phyloP scores from a whole-genome alignment of 163 green algal species.

The Chlamydomonas reinhardtii region DNA sequence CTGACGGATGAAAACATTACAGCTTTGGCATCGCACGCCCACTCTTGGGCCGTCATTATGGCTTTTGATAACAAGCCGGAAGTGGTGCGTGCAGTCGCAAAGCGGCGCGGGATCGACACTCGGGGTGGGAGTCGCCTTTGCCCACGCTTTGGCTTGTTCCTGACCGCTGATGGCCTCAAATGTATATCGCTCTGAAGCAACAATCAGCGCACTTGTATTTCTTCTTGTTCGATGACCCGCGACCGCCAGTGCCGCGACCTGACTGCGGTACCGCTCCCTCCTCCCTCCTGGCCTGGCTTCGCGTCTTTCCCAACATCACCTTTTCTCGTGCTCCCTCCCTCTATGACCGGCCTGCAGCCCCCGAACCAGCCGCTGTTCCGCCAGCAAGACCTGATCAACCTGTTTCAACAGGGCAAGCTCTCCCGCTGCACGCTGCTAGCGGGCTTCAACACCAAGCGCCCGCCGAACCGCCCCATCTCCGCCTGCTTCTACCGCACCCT shows the following conservation, averaged over 20 bases:
- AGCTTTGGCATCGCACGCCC: not conserved
- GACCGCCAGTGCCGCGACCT: too few species aligned
- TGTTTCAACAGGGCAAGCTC: constrained; percentile 5
- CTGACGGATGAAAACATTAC: constrained; percentile 5
- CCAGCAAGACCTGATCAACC: not conserved
- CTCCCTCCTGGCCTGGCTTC: too few species aligned
- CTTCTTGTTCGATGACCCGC: too few species aligned
- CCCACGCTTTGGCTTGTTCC: not conserved
- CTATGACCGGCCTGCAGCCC: not conserved
- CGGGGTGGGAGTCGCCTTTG: not conserved
- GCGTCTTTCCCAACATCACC: too few species aligned
- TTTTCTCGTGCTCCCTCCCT: too few species aligned
- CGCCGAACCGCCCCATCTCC: constrained; percentile 7
- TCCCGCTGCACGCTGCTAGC: constrained; percentile 12
- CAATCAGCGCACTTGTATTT: too few species aligned
- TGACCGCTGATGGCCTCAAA: too few species aligned
- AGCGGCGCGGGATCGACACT: too few species aligned
- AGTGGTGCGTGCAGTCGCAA: not conserved
- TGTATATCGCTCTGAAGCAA: too few species aligned
- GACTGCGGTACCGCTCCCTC: too few species aligned
- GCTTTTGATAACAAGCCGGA: constrained; percentile 17
- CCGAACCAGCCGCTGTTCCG: not conserved
- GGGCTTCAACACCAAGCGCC: not conserved
- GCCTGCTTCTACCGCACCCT: constrained; percentile 43
- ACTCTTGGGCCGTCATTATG: constrained; percentile 16